These are phyloP conservation scores for Saitozyma sp. DNA, from an alignment of 768 basidiomycete species.

Conservation along the genomic window DNA sequence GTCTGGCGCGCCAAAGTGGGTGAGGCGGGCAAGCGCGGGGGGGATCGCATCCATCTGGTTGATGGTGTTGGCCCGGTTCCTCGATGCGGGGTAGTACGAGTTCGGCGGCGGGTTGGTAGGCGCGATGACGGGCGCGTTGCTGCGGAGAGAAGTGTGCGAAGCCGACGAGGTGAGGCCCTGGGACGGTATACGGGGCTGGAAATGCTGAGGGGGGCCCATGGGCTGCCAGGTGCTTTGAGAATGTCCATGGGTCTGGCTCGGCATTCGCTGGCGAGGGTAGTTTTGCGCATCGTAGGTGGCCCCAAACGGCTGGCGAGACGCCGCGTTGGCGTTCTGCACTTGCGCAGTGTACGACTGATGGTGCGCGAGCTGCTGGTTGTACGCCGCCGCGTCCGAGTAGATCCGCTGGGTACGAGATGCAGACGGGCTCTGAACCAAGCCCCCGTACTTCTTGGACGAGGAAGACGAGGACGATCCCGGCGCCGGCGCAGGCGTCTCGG, in stretches of 20 bases:
- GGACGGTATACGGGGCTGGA: constrained; percentile 46
- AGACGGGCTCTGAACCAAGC: constrained; percentile 71
- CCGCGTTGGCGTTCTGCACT: constrained; percentile 57
- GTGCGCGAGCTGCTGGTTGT: constrained; percentile 90
- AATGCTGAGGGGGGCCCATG: constrained; percentile 24
- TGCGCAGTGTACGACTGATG: constrained; percentile 92
- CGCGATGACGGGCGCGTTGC: constrained; percentile 19
- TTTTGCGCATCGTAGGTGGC: constrained; percentile 44
- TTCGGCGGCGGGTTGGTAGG: constrained; percentile 63
- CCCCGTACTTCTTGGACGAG: constrained; percentile 64
- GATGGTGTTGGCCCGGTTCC: constrained; percentile 86
- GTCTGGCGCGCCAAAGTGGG: constrained; percentile 73
- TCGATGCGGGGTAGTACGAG: constrained; percentile 60
- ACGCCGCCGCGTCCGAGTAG: constrained; percentile 86
- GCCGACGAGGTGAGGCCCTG: constrained; percentile 25
- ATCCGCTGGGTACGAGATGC: constrained; percentile 80
- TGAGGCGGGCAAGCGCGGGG: constrained; percentile 82
- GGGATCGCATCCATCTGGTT: constrained; percentile 90
- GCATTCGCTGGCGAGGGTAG: constrained; percentile 11
- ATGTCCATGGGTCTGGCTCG: constrained; percentile 53
- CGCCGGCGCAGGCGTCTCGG: not conserved
- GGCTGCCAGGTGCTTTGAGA: constrained; percentile 29
- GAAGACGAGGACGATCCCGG: constrained; percentile 18
- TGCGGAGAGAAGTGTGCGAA: constrained; percentile 21
- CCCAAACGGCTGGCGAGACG: constrained; percentile 28